A percentile compares a stretch with the other conserved stretches of the same genome.
phyloP scores from a whole-genome alignment of 2,329 filamentous ascomycete species.

The Epicoccum sorghinum region DNA sequence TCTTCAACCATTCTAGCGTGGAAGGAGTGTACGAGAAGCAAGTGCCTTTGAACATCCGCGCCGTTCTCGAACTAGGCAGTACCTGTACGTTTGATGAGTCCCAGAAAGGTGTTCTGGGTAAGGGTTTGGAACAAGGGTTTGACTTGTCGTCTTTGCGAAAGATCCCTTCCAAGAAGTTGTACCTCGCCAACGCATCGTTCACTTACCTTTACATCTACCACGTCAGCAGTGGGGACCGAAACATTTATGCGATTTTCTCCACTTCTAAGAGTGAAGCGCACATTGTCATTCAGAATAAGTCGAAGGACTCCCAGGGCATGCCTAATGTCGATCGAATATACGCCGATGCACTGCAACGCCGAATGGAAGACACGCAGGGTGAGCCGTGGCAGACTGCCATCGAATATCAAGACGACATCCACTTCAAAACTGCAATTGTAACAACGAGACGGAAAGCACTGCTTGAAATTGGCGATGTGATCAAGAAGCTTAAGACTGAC shows the following conservation, averaged over 20 bases:
- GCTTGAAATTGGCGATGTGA: conserved; percentile 82
- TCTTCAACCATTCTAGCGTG: conserved; percentile 92
- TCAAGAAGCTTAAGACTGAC: conserved; percentile 90
- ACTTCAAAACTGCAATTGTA: conserved; percentile 85
- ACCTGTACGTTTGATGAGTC: conserved; percentile 91
- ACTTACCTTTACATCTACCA: conserved; percentile 93
- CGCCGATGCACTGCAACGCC: conserved; percentile 71
- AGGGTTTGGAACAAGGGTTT: conserved; percentile 91
- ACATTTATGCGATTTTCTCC: conserved; percentile 93
- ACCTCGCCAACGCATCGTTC: conserved; percentile 75
- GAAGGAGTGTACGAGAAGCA: conserved; percentile 98
- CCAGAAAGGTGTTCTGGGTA: conserved; percentile 88
- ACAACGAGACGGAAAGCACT: conserved; percentile 89
- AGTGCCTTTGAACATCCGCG: conserved; percentile 83
- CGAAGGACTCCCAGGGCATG: conserved; percentile 80
- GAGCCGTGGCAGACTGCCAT: conserved; percentile 81
- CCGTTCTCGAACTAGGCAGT: conserved; percentile 87
- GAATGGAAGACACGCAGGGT: conserved; percentile 69
- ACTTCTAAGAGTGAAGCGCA: conserved; percentile 80
- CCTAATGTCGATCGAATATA: conserved; percentile 93
- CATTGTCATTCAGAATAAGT: conserved; percentile 85
- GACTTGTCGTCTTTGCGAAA: conserved; percentile 78
- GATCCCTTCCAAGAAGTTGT: conserved; percentile 70
- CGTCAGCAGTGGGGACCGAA: conserved; percentile 84
- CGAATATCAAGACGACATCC: conserved; percentile 82